A percentile compares a stretch with the other conserved stretches of the same genome.
Evolutionary conservation across 345 rosid genomes (phyloP).

Genomic region (Bruguiera parviflora): DNA sequence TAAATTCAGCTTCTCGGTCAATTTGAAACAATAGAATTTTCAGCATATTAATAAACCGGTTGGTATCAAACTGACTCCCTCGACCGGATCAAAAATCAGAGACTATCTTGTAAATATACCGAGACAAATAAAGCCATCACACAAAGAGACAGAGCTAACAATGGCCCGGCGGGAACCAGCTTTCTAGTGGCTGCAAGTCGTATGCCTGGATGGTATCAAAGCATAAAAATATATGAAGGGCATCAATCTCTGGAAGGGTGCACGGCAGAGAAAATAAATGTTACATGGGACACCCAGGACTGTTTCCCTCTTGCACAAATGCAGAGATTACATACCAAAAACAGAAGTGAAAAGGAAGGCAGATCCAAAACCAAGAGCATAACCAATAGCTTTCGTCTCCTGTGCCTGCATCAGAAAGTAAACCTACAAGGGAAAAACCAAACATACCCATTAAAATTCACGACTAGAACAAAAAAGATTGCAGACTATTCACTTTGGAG

Average conservation of each 20-base stretch:
- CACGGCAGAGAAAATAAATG: too few relatives aligned
- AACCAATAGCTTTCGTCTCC: slow-evolving; percentile 63
- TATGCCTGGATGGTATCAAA: slow-evolving; percentile 46
- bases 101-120: slow-evolving; percentile 48
- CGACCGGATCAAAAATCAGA: slow-evolving; percentile 16
- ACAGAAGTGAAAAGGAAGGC: slow-evolving; percentile 69
- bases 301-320: too few relatives aligned
- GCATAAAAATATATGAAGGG: too few relatives aligned
- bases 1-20: too few relatives aligned
- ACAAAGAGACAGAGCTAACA: slow-evolving; percentile 56
- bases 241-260: neutral
- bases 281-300: too few relatives aligned
- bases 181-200: slow-evolving; percentile 66
- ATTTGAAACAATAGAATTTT: too few relatives aligned
- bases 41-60: too few relatives aligned
- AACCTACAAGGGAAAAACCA: slow-evolving; percentile 36
- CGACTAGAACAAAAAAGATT: neutral
- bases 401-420: slow-evolving; percentile 63
- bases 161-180: slow-evolving; percentile 59
- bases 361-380: slow-evolving; percentile 75
- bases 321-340: slow-evolving; percentile 44
- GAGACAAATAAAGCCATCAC: slow-evolving; percentile 54
- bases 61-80: too few relatives aligned
- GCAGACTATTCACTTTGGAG: too few relatives aligned
- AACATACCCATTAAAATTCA: neutral